These are phyloP conservation scores for Candida taoyuanica DNA, from an alignment of 805 yeast species.

Conservation along the genomic window DNA sequence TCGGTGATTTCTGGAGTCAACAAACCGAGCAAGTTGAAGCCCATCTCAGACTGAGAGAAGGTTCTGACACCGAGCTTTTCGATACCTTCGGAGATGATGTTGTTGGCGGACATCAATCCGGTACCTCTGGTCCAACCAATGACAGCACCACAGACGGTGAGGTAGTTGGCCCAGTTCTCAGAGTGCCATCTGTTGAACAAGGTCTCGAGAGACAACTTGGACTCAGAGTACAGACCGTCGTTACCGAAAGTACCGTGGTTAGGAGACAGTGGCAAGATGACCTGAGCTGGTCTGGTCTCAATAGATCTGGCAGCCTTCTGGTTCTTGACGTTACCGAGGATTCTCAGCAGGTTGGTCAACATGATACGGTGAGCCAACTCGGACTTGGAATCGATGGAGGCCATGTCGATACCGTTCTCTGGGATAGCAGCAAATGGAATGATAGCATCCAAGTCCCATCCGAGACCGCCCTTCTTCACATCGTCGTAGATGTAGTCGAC, in stretches of 20 bases:
- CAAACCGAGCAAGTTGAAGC: constrained; percentile 93
- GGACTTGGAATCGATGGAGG: constrained; percentile 87
- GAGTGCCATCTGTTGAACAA: constrained; percentile 98
- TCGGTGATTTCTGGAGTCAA: constrained; percentile 81
- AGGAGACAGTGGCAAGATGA: constrained; percentile 93
- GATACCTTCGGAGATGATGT: constrained; percentile 95
- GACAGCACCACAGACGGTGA: constrained; percentile 96
- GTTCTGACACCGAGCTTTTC: constrained; percentile 96
- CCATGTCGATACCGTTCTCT: constrained; percentile 95
- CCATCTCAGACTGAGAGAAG: constrained; percentile 98
- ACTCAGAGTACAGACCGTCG: constrained; percentile 97
- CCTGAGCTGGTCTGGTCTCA: constrained; percentile 98
- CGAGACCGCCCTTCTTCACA: constrained; percentile 82
- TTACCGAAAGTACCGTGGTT: constrained; percentile 99
- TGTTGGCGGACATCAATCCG: constrained; percentile 96
- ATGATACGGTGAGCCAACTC: constrained; percentile 98
- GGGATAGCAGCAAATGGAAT: constrained; percentile 99
- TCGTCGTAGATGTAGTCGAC: constrained; percentile 81
- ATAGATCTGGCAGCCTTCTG: constrained; percentile 71
- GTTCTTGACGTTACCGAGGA: constrained; percentile 84
- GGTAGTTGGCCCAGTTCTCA: constrained; percentile 91
- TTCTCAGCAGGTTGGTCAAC: constrained; percentile 92
- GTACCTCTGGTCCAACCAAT: constrained; percentile 99
- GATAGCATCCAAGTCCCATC: constrained; percentile 95
- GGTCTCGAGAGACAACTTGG: constrained; percentile 92